These are phyloP conservation scores for Trichosporon sp. DNA, from an alignment of 1,284 basidiomycete species.

Conservation along the genomic window DNA sequence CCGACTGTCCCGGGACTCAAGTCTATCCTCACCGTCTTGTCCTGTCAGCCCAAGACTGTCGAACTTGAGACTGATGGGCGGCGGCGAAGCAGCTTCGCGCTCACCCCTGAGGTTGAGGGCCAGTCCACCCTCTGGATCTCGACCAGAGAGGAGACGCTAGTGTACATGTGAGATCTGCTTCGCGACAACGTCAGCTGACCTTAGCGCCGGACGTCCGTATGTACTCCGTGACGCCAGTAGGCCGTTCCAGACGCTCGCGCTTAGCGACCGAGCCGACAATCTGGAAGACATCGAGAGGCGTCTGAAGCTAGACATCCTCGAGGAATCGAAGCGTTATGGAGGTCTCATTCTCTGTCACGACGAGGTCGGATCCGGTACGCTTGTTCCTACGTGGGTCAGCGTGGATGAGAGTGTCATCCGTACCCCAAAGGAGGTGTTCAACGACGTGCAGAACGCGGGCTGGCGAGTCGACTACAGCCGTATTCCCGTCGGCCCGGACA, in stretches of 20 bases:
- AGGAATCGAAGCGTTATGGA: slow-evolving; percentile 81
- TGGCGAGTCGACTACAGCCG: slow-evolving; percentile 88
- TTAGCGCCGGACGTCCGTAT: slow-evolving; percentile 87
- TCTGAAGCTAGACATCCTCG: slow-evolving; percentile 89
- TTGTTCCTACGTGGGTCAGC: slow-evolving; percentile 92
- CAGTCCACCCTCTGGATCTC: slow-evolving; percentile 60
- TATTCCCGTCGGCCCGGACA: slow-evolving; percentile 89
- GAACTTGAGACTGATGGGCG: slow-evolving; percentile 21
- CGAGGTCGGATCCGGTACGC: slow-evolving; percentile 73
- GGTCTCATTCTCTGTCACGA: slow-evolving; percentile 88
- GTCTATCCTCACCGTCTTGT: slow-evolving; percentile 84
- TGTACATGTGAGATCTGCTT: slow-evolving; percentile 41
- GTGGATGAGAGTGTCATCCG: slow-evolving; percentile 82
- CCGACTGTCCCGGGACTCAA: slow-evolving; percentile 90
- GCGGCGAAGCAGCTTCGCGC: slow-evolving; percentile 28
- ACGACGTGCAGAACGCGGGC: slow-evolving; percentile 73
- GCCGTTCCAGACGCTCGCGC: slow-evolving; percentile 75
- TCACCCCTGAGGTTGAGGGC: slow-evolving; percentile 28
- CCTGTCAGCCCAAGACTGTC: slow-evolving; percentile 64
- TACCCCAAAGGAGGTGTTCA: slow-evolving; percentile 87
- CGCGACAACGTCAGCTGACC: slow-evolving; percentile 63
- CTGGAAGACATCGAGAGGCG: slow-evolving; percentile 92
- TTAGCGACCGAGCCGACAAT: slow-evolving; percentile 91
- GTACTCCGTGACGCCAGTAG: slow-evolving; percentile 90
- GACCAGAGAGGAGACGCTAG: slow-evolving; percentile 59